phyloP scores from a whole-genome alignment of 2,329 filamentous ascomycete genomes.

The Tympanopsis confertula region DNA sequence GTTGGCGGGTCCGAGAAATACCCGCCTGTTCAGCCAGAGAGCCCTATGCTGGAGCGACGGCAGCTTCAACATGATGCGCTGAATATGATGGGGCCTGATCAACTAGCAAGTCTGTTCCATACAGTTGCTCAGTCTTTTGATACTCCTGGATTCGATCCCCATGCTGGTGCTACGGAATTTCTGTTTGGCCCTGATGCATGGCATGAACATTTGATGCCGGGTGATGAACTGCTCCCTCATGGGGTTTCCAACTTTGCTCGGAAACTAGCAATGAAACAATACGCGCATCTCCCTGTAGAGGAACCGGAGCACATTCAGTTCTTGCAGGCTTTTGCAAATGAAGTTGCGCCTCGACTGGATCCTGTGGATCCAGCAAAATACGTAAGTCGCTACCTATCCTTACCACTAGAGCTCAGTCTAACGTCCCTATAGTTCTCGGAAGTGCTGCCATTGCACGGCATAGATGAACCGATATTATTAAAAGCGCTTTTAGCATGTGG shows the following conservation, averaged over 20 bases:
- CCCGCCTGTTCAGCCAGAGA: conserved; percentile 26
- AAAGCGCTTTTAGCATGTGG: conserved; percentile 57
- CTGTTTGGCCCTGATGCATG: neutral
- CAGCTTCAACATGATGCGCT: neutral
- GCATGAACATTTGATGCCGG: no score
- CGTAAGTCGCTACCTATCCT: neutral
- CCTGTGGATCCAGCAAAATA: conserved; percentile 55
- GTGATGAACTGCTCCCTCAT: conserved; percentile 23
- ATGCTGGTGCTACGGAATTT: neutral
- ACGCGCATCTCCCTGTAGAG: neutral
- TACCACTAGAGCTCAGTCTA: no score
- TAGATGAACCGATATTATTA: conserved; percentile 51
- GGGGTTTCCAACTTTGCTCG: neutral
- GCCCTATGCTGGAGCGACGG: conserved; percentile 4
- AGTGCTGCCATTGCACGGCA: conserved; percentile 48
- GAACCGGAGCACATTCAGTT: neutral
- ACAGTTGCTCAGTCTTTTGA: neutral
- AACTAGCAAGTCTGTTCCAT: neutral
- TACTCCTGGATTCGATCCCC: neutral
- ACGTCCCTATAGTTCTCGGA: conserved; percentile 39
- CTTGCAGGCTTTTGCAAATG: neutral
- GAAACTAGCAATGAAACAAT: neutral
- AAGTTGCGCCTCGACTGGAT: conserved; percentile 55
- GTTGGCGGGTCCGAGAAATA: conserved; percentile 49
- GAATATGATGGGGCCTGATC: neutral